A percentile compares a stretch with the other conserved stretches of the same genome.
Evolutionary conservation across 2,329 filamentous ascomycete species (phyloP).

Genomic region (Curvularia sp.): DNA sequence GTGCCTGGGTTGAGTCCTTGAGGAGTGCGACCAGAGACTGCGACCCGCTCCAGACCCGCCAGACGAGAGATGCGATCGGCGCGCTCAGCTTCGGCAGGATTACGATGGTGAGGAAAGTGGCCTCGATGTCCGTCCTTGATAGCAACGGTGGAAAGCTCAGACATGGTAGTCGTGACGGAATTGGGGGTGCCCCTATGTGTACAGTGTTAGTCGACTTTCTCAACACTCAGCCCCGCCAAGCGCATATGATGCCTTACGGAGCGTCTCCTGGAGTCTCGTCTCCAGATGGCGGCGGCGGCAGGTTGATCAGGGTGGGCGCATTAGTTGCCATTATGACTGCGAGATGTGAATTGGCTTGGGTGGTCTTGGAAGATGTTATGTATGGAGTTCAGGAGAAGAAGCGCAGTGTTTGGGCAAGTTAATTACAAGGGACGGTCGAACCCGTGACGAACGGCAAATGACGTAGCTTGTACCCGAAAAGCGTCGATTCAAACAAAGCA

Average conservation of each 20-base stretch:
- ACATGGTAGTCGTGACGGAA: slow-evolving; percentile 89
- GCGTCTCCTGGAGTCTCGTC: slow-evolving; percentile 87
- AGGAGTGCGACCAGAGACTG: slow-evolving; percentile 69
- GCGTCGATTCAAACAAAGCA: slow-evolving; percentile 5
- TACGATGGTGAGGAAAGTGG: slow-evolving; percentile 68
- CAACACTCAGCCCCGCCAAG: slow-evolving; percentile 13
- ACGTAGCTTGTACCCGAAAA: slow-evolving; percentile 19
- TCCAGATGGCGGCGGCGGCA: slow-evolving; percentile 81
- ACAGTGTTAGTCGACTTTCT: slow-evolving; percentile 26
- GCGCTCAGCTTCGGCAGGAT: slow-evolving; percentile 86
- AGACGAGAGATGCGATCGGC: slow-evolving; percentile 95
- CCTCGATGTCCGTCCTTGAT: slow-evolving; percentile 97
- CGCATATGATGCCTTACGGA: slow-evolving; percentile 67
- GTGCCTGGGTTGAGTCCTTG: slow-evolving; percentile 57
- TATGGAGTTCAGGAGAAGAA: slow-evolving; percentile 17
- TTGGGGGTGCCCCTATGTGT: slow-evolving; percentile 82
- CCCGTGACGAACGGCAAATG: slow-evolving; percentile 21
- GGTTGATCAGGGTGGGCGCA: slow-evolving; percentile 77
- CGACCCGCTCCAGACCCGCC: slow-evolving; percentile 86
- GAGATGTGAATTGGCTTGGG: background rate
- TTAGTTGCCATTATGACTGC: slow-evolving; percentile 41
- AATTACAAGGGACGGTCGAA: slow-evolving; percentile 7
- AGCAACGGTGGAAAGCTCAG: slow-evolving; percentile 87
- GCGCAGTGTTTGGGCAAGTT: slow-evolving; percentile 10
- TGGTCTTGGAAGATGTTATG: slow-evolving; percentile 10